Evolutionary conservation across 2,329 filamentous ascomycete genomes (phyloP).

Genomic region (Paraphaeosphaeria minitans): DNA sequence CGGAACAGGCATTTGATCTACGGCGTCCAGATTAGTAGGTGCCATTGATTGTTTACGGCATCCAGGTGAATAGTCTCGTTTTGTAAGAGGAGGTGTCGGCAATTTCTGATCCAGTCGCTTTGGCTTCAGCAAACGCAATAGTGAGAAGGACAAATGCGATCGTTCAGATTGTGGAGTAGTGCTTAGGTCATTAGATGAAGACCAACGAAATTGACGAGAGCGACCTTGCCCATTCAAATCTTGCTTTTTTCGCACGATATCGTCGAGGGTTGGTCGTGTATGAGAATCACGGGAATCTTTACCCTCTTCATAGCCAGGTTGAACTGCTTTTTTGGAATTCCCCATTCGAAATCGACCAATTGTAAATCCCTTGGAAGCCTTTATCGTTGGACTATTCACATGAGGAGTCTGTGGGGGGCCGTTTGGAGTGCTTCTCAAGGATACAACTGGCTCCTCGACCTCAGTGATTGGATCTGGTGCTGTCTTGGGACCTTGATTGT

Average conservation of each 20-base stretch:
- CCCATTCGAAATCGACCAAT: conserved; percentile 15
- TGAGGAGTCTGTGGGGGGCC: conserved; percentile 13
- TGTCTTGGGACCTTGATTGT: conserved; percentile 8
- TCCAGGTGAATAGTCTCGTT: conserved; percentile 8
- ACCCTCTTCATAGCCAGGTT: conserved; percentile 20
- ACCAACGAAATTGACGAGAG: conserved; percentile 29
- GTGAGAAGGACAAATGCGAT: conserved; percentile 13
- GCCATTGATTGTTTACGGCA: conserved; percentile 14
- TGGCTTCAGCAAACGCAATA: conserved; percentile 27
- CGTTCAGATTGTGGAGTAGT: conserved; percentile 13
- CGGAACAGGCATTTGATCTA: conserved; percentile 24
- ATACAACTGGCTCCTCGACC: conserved; percentile 11
- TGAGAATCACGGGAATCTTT: conserved; percentile 11
- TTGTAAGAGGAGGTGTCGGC: background rate
- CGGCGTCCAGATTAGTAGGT: background rate
- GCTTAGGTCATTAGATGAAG: conserved; percentile 22
- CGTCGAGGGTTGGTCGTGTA: conserved; percentile 8
- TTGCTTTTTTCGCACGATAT: conserved; percentile 14
- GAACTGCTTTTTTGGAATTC: conserved; percentile 19
- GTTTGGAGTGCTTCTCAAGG: conserved; percentile 18
- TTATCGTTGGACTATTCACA: conserved; percentile 16
- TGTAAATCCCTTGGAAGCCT: conserved; percentile 21
- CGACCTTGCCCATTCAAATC: conserved; percentile 26
- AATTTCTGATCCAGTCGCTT: conserved; percentile 16
- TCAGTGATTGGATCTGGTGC: conserved; percentile 24